Conservation (phyloP, 805 yeast genomes). For the Candida tammaniensis region DNA sequence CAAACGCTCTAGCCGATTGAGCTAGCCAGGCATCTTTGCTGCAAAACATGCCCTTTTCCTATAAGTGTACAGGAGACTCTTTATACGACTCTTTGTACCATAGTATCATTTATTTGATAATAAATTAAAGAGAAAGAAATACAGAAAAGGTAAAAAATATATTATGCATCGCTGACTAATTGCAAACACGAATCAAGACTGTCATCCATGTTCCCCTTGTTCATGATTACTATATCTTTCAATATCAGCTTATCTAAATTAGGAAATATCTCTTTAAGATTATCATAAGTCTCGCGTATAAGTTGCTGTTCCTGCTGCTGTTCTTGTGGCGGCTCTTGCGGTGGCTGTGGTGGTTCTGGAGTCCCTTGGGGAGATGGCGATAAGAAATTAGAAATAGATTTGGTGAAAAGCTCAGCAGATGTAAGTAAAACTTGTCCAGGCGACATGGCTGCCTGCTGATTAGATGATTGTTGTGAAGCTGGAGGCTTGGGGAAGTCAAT, state of each 20-base stretch:
- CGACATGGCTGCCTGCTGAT: slow-evolving; percentile 21
- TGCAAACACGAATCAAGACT: slow-evolving; percentile 64
- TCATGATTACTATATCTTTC: slow-evolving; percentile 65
- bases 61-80: background rate
- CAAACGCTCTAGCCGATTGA: slow-evolving; percentile 17
- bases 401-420: slow-evolving; percentile 51
- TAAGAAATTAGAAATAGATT: slow-evolving; percentile 43
- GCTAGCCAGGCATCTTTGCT: slow-evolving; percentile 13
- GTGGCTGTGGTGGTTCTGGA: slow-evolving; percentile 3
- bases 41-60: background rate
- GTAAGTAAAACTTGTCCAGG: slow-evolving; percentile 39
- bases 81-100: too few relatives aligned
- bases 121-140: too few relatives aligned
- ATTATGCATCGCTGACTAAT: slow-evolving; percentile 18
- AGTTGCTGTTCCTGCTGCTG: slow-evolving; percentile 6
- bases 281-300: slow-evolving; percentile 32
- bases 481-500: slow-evolving; percentile 15
- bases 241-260: slow-evolving; percentile 64
- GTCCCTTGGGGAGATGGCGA: slow-evolving; percentile 36
- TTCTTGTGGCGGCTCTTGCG: slow-evolving; percentile 1
- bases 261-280: slow-evolving; percentile 72
- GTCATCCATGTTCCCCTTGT: slow-evolving; percentile 63
- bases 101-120: too few relatives aligned
- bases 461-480: slow-evolving; percentile 4
- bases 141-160: too few relatives aligned